Conservation (phyloP, 805 yeast genomes). For the Ogataea allantospora region DNA sequence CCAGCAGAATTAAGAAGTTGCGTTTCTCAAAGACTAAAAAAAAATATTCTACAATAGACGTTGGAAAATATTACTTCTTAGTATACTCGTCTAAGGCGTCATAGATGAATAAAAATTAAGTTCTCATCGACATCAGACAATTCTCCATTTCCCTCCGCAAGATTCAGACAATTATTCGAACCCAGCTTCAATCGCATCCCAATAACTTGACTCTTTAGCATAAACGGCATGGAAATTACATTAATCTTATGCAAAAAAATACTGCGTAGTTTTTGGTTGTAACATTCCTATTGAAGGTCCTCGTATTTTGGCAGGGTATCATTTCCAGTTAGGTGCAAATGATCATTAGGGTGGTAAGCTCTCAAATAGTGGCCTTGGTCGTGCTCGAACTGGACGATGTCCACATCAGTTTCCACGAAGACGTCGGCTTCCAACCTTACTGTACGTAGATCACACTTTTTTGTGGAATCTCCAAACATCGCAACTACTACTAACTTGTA, state of each 20-base stretch:
- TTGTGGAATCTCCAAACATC: slow-evolving; percentile 27
- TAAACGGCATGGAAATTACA: too few relatives aligned
- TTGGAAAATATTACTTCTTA: too few relatives aligned
- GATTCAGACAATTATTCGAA: too few relatives aligned
- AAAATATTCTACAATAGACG: background rate
- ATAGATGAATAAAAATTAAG: too few relatives aligned
- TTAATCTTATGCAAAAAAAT: too few relatives aligned
- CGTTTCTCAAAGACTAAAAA: background rate
- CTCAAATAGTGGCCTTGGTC: background rate
- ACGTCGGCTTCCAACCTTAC: slow-evolving; percentile 18
- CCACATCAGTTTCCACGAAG: slow-evolving; percentile 24
- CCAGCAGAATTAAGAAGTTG: background rate
- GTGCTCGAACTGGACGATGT: slow-evolving; percentile 10
- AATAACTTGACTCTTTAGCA: too few relatives aligned
- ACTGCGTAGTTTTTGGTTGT: too few relatives aligned
- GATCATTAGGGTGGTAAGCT: background rate
- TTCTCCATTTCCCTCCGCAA: too few relatives aligned
- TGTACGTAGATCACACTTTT: slow-evolving; percentile 10
- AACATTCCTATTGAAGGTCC: slow-evolving; percentile 7
- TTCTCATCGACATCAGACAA: too few relatives aligned
- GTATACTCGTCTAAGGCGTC: too few relatives aligned
- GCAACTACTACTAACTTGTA: slow-evolving; percentile 38
- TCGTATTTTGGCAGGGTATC: slow-evolving; percentile 16
- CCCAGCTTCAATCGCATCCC: too few relatives aligned
- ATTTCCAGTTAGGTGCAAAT: background rate